Base-by-base conservation (phyloP, 2,329 filamentous ascomycete species). In the Emericellopsis atlantica region DNA sequence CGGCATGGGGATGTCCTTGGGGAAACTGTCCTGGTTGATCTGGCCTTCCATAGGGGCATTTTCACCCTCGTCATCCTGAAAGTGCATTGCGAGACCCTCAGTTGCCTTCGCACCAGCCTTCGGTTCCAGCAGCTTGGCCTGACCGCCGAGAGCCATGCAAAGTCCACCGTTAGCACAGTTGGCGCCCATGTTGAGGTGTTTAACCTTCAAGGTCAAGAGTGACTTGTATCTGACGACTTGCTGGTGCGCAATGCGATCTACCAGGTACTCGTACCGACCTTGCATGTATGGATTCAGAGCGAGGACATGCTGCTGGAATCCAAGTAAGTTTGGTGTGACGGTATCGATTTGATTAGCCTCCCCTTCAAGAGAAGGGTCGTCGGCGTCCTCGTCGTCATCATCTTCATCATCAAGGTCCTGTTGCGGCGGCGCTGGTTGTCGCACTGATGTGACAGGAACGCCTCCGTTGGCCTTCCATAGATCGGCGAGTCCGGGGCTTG, bases 161-260 rank as follows among this genome's bases (percentile, higher is more conserved):
- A 79, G 70, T 11, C 64, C 52, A 4, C 71, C 73, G 32, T 76
- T 79, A 10, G 69, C 51, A 54, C 87, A 93, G 15, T 63, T 72
- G 22, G 66, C 66, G 2, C 81, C 74, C 3, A 70, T 67, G 37
- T 72, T 69, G 1, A 79, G 64, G 53, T 95, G 88, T 50, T 81
- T 81, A 42, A 85, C 69, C 53, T 78, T 82, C 46, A 71, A 65
- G 32, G 77, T 79, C 24, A 90, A 66, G 14, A 95, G 66, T 23
- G 76, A 74, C 57, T 89, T 92, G 60, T 89, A 94, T 42, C 88
- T 76, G 44, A 78, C 67, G 37, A 81, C 66, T 56, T 95, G 86
- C 52, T 94, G 87, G 48, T 85, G 75, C 0, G 84, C 84, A 49
- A 95, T 83, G 36, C 88, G 79, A 24, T 92, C 83, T 12, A 90